Evolutionary conservation across 108 stramenopile species (phyloP).

Genomic region (Skeletonema grethae): DNA sequence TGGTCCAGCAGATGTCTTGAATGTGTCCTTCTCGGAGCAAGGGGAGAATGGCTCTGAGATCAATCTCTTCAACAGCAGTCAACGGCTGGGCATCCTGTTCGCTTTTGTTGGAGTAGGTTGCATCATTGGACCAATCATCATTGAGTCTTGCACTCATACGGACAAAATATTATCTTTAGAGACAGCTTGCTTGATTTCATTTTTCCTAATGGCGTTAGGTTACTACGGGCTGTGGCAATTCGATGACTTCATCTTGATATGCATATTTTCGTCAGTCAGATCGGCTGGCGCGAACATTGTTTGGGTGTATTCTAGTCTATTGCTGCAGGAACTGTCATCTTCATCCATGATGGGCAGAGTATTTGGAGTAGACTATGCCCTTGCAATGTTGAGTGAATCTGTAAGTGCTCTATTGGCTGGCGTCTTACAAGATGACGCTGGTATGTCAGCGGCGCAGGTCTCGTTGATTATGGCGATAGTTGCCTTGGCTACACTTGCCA

Average conservation of each 20-base stretch:
- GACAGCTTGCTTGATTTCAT: conserved; percentile 53
- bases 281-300: conserved; percentile 55
- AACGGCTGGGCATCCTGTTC: conserved; percentile 64
- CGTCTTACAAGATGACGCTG: conserved; percentile 50
- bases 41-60: conserved; percentile 11
- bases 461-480: conserved; percentile 37
- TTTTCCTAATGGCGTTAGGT: conserved; percentile 46
- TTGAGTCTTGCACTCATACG: conserved; percentile 53
- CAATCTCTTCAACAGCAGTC: conserved; percentile 26
- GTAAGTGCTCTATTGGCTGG: conserved; percentile 56
- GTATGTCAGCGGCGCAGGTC: conserved; percentile 38
- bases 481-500: conserved; percentile 16
- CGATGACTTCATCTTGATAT: conserved; percentile 32
- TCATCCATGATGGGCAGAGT: conserved; percentile 64
- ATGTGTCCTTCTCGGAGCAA: conserved; percentile 63
- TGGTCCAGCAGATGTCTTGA: conserved; percentile 65
- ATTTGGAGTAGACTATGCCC: conserved; percentile 60
- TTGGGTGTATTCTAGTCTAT: conserved; percentile 61
- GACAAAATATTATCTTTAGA: conserved; percentile 52
- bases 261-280: conserved; percentile 46
- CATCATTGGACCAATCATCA: conserved; percentile 57
- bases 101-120: conserved; percentile 68
- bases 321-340: conserved; percentile 61
- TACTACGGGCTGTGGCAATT: conserved; percentile 32
- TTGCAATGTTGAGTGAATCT: conserved; percentile 63